Evolutionary conservation across 192 early-diverging fungal species (phyloP), one percentile per base, ranked within the genome.

Genomic region (Podila verticillata): DNA sequence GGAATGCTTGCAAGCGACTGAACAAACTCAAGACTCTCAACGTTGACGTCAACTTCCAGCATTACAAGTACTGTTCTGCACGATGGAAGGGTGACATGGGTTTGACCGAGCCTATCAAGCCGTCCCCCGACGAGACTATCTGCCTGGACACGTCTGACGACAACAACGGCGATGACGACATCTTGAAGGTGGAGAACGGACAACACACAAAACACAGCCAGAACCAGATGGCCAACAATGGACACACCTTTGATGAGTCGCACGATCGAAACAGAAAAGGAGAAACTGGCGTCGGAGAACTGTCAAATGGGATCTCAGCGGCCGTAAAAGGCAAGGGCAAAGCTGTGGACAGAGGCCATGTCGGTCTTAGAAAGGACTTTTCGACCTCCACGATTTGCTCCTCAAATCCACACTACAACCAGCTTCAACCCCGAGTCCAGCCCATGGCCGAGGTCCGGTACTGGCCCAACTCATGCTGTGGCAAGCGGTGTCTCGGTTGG

Each of bases 401-500:
- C 26, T 44, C 15, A 44, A 44, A 13, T 15, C 2, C 7, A 49
- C 5, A 17, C 39, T 35, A 64, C n/a, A 26, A 28, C 13, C 3
- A 28, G 47, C 15, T 17, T 1, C 28, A 49, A n/a, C 20, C 34
- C 13, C 22, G 29, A 10, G 29, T 62, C 8, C 19, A 13, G 8
- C 63, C 58, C 20, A 66, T 48, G 32, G 61, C 57, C 4, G 47
- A 65, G 48, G 58, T 73, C 4, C 57, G 58, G 17, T 73, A 73
- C 59, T 73, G 72, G 72, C 47, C 66, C 28, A 73, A 73, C 58
- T 73, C 72, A 24, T 73, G 72, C 39, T 73, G 72, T 48, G 72
- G 72, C 26, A 61, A 66, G 34, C 72, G 65, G 51, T 73, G 72
- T n/a, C 72, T 73, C 7, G 72, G 72, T 17, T 66, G 65, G 57